These are phyloP conservation scores for Solanum chmielewskii DNA, from an alignment of 257 asterid genomes.

Conservation along the genomic window DNA sequence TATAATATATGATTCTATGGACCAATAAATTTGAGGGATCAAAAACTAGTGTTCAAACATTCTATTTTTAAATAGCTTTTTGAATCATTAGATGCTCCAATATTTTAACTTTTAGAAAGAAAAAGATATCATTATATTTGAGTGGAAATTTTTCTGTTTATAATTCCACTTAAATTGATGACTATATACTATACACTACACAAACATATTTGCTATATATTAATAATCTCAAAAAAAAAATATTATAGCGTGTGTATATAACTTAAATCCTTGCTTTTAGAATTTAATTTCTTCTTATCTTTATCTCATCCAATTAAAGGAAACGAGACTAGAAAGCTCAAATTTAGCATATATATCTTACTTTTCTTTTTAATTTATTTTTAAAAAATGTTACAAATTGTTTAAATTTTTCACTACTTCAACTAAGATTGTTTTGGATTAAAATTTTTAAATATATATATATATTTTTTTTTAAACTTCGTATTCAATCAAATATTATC, in stretches of 20 bases:
- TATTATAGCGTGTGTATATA: too few species aligned
- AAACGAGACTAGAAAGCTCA: too few species aligned
- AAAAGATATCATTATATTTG: not conserved
- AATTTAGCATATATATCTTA: not conserved
- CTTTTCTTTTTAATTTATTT: too few species aligned
- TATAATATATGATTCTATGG: not conserved
- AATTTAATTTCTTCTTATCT: not conserved
- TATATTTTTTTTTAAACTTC: not conserved
- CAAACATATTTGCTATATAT: not conserved
- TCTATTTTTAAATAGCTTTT: not conserved
- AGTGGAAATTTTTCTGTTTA: not conserved
- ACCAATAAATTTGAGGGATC: not conserved
- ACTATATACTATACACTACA: not conserved
- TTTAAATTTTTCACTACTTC: not conserved
- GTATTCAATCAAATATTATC: not conserved
- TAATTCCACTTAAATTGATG: not conserved
- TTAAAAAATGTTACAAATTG: not conserved
- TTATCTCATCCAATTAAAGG: not conserved
- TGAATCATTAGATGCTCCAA: not conserved
- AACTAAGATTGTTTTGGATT: not conserved
- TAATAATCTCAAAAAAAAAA: too few species aligned
- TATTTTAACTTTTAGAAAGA: not conserved
- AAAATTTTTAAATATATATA: rapidly evolving
- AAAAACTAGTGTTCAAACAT: not conserved
- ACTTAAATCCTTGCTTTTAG: too few species aligned